phyloP scores from a whole-genome alignment of 495 filamentous ascomycete genomes.

The Lasiosphaeriaceae sp. region DNA sequence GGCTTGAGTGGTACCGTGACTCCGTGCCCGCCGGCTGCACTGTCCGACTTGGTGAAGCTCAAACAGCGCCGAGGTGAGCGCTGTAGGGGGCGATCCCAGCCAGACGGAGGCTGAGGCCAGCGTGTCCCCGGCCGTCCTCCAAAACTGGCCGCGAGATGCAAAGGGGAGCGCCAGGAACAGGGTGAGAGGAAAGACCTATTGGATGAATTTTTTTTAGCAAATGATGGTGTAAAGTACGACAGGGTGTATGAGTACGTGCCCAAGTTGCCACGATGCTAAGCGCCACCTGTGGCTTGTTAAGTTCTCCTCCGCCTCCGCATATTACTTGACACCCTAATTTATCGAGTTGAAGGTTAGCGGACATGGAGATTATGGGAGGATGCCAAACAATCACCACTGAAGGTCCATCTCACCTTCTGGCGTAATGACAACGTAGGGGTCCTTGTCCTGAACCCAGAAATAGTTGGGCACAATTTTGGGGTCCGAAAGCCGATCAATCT shows the following conservation, averaged over 20 bases:
- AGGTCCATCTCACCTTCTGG: not conserved
- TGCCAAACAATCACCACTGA: too few species aligned
- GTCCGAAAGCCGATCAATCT: not conserved
- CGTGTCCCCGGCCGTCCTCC: not conserved
- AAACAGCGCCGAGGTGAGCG: constrained; percentile 10
- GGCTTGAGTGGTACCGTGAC: not conserved
- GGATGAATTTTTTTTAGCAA: too few species aligned
- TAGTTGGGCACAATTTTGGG: not conserved
- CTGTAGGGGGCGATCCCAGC: constrained; percentile 11
- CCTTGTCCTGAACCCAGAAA: not conserved
- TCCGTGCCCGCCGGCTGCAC: not conserved
- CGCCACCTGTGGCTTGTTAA: not conserved
- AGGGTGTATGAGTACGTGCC: not conserved
- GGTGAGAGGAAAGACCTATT: constrained; percentile 9
- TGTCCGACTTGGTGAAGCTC: constrained; percentile 9
- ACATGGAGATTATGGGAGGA: not conserved
- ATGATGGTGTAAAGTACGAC: too few species aligned
- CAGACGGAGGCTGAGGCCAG: constrained; percentile 1
- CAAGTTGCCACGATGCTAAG: not conserved
- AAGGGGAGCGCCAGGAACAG: constrained; percentile 9
- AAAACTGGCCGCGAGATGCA: not conserved
- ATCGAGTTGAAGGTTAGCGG: not conserved
- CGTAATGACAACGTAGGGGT: not conserved
- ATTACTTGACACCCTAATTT: not conserved
- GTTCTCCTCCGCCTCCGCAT: not conserved